A percentile compares a stretch with the other conserved stretches of the same genome.
Evolutionary conservation across 371 early-diverging fungal species (phyloP).

Genomic region (Chytridiales sp.): DNA sequence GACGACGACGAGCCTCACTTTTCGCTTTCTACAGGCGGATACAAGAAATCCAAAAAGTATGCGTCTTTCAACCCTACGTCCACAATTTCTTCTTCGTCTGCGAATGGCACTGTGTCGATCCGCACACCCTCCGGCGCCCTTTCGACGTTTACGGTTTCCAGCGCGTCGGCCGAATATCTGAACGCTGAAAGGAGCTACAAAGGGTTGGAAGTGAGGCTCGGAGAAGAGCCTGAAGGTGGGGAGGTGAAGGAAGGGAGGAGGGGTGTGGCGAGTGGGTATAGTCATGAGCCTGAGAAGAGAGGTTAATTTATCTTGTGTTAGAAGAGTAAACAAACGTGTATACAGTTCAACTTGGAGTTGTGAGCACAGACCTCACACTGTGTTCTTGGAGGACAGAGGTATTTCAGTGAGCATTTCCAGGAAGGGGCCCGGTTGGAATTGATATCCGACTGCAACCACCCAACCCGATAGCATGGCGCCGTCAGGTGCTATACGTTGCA

Average conservation of each 20-base stretch:
- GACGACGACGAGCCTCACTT: slow-evolving; percentile 81
- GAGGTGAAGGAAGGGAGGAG: slow-evolving; percentile 84
- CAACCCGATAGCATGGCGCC: too few relatives aligned
- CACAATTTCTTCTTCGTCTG: not conserved
- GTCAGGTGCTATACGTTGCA: too few relatives aligned
- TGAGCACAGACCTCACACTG: too few relatives aligned
- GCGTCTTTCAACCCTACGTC: not conserved
- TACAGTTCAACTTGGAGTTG: too few relatives aligned
- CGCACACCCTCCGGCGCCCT: slow-evolving; percentile 59
- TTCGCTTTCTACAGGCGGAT: slow-evolving; percentile 83
- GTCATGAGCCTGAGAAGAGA: too few relatives aligned
- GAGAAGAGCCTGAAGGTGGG: slow-evolving; percentile 61
- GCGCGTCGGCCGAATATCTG: slow-evolving; percentile 76
- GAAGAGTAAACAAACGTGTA: too few relatives aligned
- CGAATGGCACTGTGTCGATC: slow-evolving; percentile 42
- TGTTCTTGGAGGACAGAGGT: too few relatives aligned
- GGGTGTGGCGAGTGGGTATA: slow-evolving; percentile 90
- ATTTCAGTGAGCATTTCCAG: too few relatives aligned
- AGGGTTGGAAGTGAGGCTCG: slow-evolving; percentile 74
- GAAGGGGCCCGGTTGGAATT: too few relatives aligned
- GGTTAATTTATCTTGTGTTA: too few relatives aligned
- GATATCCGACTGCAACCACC: too few relatives aligned
- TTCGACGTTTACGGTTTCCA: slow-evolving; percentile 60
- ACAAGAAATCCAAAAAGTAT: slow-evolving; percentile 40
- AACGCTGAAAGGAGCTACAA: slow-evolving; percentile 66